Percentiles rank a stretch among this genome's conserved stretches.
phyloP scores from a whole-genome alignment of 2,329 filamentous ascomycete species.

The Aspergillus niger region DNA sequence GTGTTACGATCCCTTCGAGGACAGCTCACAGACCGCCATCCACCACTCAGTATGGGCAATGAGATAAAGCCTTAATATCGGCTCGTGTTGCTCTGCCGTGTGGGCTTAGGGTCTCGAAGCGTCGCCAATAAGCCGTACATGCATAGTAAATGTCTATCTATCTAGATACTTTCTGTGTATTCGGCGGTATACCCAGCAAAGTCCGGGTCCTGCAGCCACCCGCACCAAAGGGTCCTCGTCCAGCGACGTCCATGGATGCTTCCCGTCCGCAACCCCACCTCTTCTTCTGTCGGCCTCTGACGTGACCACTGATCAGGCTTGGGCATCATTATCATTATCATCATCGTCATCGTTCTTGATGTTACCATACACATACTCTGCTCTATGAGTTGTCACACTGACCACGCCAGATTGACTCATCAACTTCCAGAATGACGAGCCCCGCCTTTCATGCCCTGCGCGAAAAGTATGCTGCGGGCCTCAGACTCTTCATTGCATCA shows the following conservation, averaged over 20 bases:
- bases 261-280: conserved; percentile 1
- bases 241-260: conserved; percentile 1
- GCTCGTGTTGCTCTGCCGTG: neutral
- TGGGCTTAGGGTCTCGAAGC: neutral
- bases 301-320: neutral
- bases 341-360: too few relatives aligned
- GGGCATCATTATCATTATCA: neutral
- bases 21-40: conserved; percentile 1
- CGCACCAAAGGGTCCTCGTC: conserved; percentile 1
- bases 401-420: neutral
- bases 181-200: neutral
- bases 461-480: conserved; percentile 40
- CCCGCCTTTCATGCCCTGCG: conserved; percentile 35
- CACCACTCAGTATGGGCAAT: neutral
- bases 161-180: neutral
- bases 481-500: conserved; percentile 49
- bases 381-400: neutral
- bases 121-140: neutral
- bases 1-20: neutral
- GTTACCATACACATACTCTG: too few relatives aligned
- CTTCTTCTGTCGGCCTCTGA: neutral
- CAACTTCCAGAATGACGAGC: conserved; percentile 10
- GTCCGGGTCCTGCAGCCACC: conserved; percentile 3
- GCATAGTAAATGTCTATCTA: neutral
- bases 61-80: conserved; percentile 4